Base-by-base conservation (phyloP, 805 yeast genomes). In the Candida fluviatilis region DNA sequence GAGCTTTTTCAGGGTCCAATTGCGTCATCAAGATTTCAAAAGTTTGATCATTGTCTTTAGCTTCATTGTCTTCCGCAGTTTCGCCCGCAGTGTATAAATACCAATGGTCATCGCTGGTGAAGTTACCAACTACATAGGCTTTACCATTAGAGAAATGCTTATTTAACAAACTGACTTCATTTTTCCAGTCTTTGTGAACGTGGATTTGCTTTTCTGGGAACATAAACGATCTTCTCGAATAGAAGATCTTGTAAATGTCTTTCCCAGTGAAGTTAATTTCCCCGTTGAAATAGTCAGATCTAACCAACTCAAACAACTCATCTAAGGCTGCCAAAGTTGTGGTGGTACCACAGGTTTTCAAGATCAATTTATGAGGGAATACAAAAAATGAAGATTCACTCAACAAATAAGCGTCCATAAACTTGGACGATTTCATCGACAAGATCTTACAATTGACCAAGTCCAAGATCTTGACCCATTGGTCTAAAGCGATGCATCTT, bases 261-360 rank as follows among this genome's bases (percentile, higher is more conserved):
- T 46, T 51, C 43, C 52, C 50, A 38, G 16, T 39, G 40, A 69
- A 56, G 13, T 58, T 49, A 3, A 79, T 73, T 5, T 41, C 35
- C 23, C 39, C 38, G 16, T 45, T 18, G 11, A 36, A 38, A 33
- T 58, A 49, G 31, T 42, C 46, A 10, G 51, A 39, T 29, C 49
- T 52, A 17, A 64, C 59, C 12, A 50, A 48, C 34, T 76, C 75
- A 44, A 85, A 76, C 36, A 91, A 62, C 36, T 76, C 72, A 18
- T 77, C 78, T 18, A 91, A 61, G 48, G 96, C 91, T 17, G 79
- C 75, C 40, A 91, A 71, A 1, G 96, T 83, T 1, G 96, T 88
- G 1, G 98, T 91, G 3, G 97, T 90, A 5, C 99, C 99, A 59
- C 99, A 91, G 4, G 99, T 91, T 61, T 91, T 91, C 55, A 91